Evolutionary conservation across 208 protist genomes (phyloP).

Genomic region (Wallacemonas sp.): DNA sequence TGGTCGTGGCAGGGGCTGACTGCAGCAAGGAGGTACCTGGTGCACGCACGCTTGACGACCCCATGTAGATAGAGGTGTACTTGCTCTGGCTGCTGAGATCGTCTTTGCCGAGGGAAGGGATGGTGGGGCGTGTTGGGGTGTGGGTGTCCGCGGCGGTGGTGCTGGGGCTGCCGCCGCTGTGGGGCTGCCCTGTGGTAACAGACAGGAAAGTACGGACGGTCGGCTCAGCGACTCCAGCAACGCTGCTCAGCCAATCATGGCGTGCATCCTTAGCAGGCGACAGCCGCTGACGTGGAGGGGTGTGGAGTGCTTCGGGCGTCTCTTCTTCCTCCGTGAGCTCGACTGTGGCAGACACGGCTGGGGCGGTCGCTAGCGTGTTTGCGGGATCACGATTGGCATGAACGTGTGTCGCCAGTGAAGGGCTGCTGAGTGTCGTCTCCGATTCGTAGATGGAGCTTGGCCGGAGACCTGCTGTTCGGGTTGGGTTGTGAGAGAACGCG

Average conservation of each 20-base stretch:
- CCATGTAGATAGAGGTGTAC: slow-evolving; percentile 13
- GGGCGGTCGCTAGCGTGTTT: background rate
- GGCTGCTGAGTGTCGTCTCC: slow-evolving; percentile 4
- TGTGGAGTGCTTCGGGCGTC: slow-evolving; percentile 1
- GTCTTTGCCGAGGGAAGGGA: slow-evolving; percentile 10
- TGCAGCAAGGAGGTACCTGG: no score
- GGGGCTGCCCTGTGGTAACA: background rate
- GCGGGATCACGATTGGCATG: no score
- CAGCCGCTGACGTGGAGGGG: slow-evolving; percentile 4
- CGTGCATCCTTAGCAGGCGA: slow-evolving; percentile 1
- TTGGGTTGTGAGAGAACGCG: no score
- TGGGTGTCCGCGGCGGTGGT: background rate
- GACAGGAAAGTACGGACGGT: no score
- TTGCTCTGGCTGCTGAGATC: slow-evolving; percentile 19
- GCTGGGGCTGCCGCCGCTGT: background rate
- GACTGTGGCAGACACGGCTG: background rate
- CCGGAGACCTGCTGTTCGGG: background rate
- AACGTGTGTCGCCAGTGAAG: no score
- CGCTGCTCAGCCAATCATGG: no score
- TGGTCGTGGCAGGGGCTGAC: background rate
- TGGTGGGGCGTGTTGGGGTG: slow-evolving; percentile 1
- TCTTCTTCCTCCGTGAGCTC: background rate
- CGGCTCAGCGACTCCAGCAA: no score
- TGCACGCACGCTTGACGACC: no score
- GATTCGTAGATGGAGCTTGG: slow-evolving; percentile 3